Conservation (phyloP, 805 yeast genomes). For the Metschnikowia dekortorum region DNA sequence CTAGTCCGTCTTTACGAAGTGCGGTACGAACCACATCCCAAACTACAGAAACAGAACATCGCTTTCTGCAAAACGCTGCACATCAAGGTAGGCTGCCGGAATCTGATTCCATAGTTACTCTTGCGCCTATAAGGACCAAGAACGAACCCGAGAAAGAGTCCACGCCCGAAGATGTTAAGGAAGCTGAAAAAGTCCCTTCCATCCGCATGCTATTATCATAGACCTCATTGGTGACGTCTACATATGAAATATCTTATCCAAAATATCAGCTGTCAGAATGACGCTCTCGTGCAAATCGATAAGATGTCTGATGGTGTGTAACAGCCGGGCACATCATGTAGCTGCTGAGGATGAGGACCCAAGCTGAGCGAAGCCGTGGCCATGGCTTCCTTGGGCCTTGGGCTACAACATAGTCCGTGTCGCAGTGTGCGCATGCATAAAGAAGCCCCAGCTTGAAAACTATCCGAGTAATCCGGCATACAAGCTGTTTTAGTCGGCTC, state of each 20-base stretch:
- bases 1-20: conserved; percentile 3
- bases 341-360: too few species aligned
- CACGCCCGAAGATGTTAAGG: conserved; percentile 4
- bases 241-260: neutral
- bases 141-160: neutral
- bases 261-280: neutral
- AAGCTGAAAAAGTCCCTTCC: conserved; percentile 13
- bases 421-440: neutral
- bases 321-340: neutral
- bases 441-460: neutral
- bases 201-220: conserved; percentile 16
- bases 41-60: neutral
- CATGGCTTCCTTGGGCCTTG: too few species aligned
- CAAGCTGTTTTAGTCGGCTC: neutral
- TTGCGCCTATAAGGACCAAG: conserved; percentile 10
- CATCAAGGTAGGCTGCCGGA: neutral
- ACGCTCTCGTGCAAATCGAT: neutral
- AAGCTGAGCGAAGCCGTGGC: neutral
- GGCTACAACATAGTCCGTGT: neutral
- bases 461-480: neutral
- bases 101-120: conserved; percentile 2
- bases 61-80: neutral
- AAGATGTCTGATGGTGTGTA: too few species aligned
- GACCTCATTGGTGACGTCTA: neutral
- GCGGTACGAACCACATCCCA: neutral